phyloP scores from a whole-genome alignment of 768 basidiomycete species.

The Leccinum aurantiacum region DNA sequence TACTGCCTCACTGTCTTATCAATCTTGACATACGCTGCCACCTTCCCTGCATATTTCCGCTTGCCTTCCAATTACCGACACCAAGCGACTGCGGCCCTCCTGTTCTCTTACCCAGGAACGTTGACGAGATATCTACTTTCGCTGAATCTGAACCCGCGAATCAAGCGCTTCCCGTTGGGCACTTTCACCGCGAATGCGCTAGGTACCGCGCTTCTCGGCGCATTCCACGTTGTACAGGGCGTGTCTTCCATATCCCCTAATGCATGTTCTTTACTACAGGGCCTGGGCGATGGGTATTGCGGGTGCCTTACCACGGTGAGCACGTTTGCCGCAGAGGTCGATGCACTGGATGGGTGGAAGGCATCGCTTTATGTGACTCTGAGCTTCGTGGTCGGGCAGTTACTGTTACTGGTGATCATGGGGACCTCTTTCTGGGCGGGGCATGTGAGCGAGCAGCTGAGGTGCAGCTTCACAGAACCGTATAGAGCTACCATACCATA shows the following conservation, averaged over 20 bases:
- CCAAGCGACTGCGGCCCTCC: conserved; percentile 79
- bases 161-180: conserved; percentile 68
- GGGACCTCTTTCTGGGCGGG: conserved; percentile 64
- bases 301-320: conserved; percentile 94
- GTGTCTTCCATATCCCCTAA: conserved; percentile 40
- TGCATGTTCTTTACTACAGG: conserved; percentile 75
- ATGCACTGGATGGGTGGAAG: conserved; percentile 53
- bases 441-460: conserved; percentile 42
- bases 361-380: conserved; percentile 66
- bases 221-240: conserved; percentile 71
- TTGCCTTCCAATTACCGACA: conserved; percentile 69
- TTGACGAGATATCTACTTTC: conserved; percentile 82
- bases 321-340: conserved; percentile 85
- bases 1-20: conserved; percentile 54
- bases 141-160: conserved; percentile 62
- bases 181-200: conserved; percentile 74
- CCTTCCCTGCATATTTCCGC: conserved; percentile 76
- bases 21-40: conserved; percentile 68
- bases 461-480: conserved; percentile 45
- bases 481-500: conserved; percentile 6
- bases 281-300: conserved; percentile 88
- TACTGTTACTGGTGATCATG: conserved; percentile 67
- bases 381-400: conserved; percentile 71
- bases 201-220: conserved; percentile 82
- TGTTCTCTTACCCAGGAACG: conserved; percentile 89